These are phyloP conservation scores for Ceratobasidium sp. DNA, from an alignment of 1,284 basidiomycete species.

Conservation along the genomic window DNA sequence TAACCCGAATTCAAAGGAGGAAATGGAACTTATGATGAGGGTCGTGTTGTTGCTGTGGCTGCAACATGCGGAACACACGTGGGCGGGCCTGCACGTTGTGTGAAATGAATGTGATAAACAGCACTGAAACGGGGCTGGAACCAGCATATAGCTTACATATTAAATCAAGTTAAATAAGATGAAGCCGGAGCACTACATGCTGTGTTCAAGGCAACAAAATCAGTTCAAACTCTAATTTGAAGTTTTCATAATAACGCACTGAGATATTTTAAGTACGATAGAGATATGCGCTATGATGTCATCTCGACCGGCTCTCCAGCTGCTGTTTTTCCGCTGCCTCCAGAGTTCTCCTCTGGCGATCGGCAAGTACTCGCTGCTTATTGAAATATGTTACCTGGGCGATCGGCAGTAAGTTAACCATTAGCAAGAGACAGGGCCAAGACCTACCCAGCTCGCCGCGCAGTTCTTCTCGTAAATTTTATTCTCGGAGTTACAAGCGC, in stretches of 20 bases:
- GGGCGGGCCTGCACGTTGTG: background rate
- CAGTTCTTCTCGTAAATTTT: slow-evolving; percentile 74
- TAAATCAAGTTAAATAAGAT: background rate
- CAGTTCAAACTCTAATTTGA: too few relatives aligned
- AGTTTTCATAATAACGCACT: background rate
- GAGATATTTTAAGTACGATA: background rate
- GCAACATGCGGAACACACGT: slow-evolving; percentile 9
- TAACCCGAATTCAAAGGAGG: slow-evolving; percentile 13
- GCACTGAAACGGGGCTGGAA: background rate
- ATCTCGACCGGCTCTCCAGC: slow-evolving; percentile 16
- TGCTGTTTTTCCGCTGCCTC: slow-evolving; percentile 45
- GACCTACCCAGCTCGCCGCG: slow-evolving; percentile 85
- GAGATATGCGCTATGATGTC: background rate
- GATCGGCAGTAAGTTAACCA: slow-evolving; percentile 13
- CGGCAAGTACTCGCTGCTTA: slow-evolving; percentile 79
- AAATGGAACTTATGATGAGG: slow-evolving; percentile 27
- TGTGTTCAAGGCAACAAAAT: too few relatives aligned
- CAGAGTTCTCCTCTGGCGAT: slow-evolving; percentile 70
- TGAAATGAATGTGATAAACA: background rate
- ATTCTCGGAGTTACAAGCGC: slow-evolving; percentile 70
- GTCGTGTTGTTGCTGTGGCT: slow-evolving; percentile 8
- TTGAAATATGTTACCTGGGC: slow-evolving; percentile 86
- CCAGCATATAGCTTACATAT: slow-evolving; percentile 15
- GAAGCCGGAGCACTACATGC: background rate
- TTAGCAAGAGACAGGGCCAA: background rate